These are phyloP conservation scores for Candida ovalis DNA, from an alignment of 805 yeast species.

Conservation along the genomic window DNA sequence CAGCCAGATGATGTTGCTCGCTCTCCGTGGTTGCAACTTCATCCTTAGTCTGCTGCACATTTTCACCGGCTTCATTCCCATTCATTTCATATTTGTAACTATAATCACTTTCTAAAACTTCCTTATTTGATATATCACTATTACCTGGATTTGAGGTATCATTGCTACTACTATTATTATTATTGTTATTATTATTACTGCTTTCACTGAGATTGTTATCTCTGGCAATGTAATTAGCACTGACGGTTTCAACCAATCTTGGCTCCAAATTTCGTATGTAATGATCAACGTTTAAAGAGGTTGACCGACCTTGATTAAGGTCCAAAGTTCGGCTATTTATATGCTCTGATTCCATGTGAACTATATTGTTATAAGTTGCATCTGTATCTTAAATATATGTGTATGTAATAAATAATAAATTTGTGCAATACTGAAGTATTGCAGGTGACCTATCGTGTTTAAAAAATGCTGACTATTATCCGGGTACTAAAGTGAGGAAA, in stretches of 20 bases:
- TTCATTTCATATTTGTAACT: background rate
- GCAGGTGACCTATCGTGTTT: no score
- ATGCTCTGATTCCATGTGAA: background rate
- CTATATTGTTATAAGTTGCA: background rate
- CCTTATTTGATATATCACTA: background rate
- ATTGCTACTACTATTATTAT: background rate
- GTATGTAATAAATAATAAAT: no score
- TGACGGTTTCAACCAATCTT: background rate
- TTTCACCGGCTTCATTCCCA: background rate
- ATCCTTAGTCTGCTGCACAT: background rate
- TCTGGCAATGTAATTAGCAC: background rate
- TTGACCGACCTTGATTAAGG: background rate
- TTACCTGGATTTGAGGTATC: background rate
- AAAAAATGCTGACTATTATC: no score
- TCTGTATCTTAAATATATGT: background rate
- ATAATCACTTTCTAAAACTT: background rate
- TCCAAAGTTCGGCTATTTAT: background rate
- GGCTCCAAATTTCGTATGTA: background rate
- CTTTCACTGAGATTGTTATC: background rate
- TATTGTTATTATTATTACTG: background rate
- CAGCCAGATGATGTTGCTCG: background rate
- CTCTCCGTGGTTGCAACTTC: background rate
- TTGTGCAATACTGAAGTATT: no score
- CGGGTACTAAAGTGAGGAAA: no score
- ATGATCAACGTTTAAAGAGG: background rate